Evolutionary conservation across 2,329 filamentous ascomycete genomes (phyloP), one percentile per base, ranked within the genome.

Genomic region (Gnomoniopsis sp.): DNA sequence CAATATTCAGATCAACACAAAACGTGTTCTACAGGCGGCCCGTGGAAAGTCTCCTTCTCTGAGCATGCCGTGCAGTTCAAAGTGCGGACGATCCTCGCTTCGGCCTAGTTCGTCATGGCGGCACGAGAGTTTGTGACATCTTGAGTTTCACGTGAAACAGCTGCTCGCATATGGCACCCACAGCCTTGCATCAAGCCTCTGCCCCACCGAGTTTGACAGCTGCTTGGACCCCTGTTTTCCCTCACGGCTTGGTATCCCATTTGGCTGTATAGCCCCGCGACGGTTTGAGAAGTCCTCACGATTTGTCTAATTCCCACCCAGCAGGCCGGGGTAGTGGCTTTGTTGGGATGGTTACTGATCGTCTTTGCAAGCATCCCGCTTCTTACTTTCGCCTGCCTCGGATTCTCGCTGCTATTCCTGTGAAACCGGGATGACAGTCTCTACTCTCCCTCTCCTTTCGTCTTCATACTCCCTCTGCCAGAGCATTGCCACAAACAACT

Each of bases 131-230:
- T 68, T 78, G 74, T 72, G 72, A 80, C 77, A 67, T 68, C 66
- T 72, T 68, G 65, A 66, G 76, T 79, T 79, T 80, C 78, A 77
- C 63, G 67, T 74, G 73, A 78, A 76, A 79, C 76, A 67, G 63
- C 62, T 57, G 50, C 50, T 49, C 65, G 62, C 66, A 56, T 61
- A 67, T 58, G 58, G 54, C 49, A 49, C 22, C 19, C 30, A 46
- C 49, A 44, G 48, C 58, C 52, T 44, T 47, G 38, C 58, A 43
- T 41, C 47, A 15, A 26, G 46, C 47, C 52, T 41, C 41, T 33
- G 48, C 43, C 47, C 30, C 52, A 53, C 23, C 44, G 26, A 44
- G 49, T 49, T 36, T 49, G 33, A 30, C 49, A 53, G 51, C 36
- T 43, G 50, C 8, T 30, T 30, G 26, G 26, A 30, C 51, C 49